A percentile compares a stretch with the other conserved stretches of the same genome.
These are phyloP conservation scores for Quercus tomentella DNA, from an alignment of 331 rosid genomes.

Conservation along the genomic window DNA sequence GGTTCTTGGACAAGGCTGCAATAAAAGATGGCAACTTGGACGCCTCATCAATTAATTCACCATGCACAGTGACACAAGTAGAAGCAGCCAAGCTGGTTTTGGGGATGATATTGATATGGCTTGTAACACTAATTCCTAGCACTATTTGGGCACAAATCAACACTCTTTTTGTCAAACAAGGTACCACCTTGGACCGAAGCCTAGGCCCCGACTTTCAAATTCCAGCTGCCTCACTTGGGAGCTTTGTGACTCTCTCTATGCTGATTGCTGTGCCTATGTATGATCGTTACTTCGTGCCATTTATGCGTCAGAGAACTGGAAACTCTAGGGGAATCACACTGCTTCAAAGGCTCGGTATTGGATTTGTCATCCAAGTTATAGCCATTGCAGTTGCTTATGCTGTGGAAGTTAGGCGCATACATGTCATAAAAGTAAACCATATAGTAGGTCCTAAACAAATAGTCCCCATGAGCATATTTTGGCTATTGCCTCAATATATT, in stretches of 20 bases:
- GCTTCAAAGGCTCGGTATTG: constrained; percentile 78
- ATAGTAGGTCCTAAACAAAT: constrained; percentile 47
- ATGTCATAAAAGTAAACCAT: constrained; percentile 39
- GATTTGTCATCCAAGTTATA: constrained; percentile 66
- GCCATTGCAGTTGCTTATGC: constrained; percentile 78
- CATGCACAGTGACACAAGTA: constrained; percentile 76
- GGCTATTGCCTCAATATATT: constrained; percentile 80
- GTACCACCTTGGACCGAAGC: constrained; percentile 73
- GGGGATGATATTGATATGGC: constrained; percentile 72
- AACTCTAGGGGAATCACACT: constrained; percentile 83
- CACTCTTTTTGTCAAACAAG: constrained; percentile 94
- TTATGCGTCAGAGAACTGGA: constrained; percentile 64
- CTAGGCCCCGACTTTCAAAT: constrained; percentile 42
- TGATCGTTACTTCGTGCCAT: constrained; percentile 75
- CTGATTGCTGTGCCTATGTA: constrained; percentile 80
- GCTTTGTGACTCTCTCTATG: constrained; percentile 90
- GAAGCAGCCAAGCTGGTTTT: constrained; percentile 78
- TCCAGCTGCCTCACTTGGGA: constrained; percentile 87
- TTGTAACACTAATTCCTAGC: constrained; percentile 79
- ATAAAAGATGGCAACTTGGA: constrained; percentile 34
- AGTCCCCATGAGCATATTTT: constrained; percentile 83
- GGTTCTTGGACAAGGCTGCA: constrained; percentile 90
- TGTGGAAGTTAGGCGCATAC: constrained; percentile 71
- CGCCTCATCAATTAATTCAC: constrained; percentile 11
- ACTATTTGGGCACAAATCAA: constrained; percentile 94